phyloP scores from a whole-genome alignment of 768 basidiomycete genomes.

The Serendipita sp. region DNA sequence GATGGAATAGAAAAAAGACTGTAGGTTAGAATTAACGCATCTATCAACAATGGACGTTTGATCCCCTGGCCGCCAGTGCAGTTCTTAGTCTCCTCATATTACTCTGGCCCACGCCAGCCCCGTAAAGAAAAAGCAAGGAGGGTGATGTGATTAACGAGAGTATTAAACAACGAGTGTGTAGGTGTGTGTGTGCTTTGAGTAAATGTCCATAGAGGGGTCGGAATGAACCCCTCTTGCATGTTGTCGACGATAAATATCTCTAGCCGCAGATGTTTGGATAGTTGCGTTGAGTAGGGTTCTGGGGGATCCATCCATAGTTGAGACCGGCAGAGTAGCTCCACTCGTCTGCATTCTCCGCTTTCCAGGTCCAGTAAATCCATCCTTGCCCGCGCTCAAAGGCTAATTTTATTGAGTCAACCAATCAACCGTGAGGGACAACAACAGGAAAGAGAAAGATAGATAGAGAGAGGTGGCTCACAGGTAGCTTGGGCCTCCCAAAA shows the following conservation, averaged over 20 bases:
- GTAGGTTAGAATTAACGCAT: too few relatives aligned
- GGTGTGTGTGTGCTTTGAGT: constrained; percentile 17
- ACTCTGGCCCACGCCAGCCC: too few relatives aligned
- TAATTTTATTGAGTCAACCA: neutral
- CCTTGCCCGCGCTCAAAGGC: neutral
- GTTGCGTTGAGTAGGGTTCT: constrained; percentile 31
- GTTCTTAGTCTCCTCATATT: too few relatives aligned
- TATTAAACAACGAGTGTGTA: neutral
- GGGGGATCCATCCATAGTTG: constrained; percentile 70
- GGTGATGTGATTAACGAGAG: too few relatives aligned
- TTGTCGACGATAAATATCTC: too few relatives aligned
- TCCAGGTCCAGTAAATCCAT: constrained; percentile 41
- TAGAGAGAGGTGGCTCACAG: too few relatives aligned
- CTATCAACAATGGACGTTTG: too few relatives aligned
- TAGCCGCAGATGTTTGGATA: constrained; percentile 48
- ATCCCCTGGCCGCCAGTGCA: too few relatives aligned
- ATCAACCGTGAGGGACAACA: neutral
- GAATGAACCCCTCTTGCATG: constrained; percentile 18
- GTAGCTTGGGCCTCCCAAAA: constrained; percentile 86
- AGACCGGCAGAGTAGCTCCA: constrained; percentile 83
- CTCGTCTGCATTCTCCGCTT: constrained; percentile 67
- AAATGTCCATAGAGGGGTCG: too few relatives aligned
- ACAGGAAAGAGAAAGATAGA: constrained; percentile 5
- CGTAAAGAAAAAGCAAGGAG: too few relatives aligned
- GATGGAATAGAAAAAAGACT: too few relatives aligned